A percentile compares a stretch with the other conserved stretches of the same genome.
Conservation (phyloP, 805 yeast species). For the Yamadazyma endophytica region DNA sequence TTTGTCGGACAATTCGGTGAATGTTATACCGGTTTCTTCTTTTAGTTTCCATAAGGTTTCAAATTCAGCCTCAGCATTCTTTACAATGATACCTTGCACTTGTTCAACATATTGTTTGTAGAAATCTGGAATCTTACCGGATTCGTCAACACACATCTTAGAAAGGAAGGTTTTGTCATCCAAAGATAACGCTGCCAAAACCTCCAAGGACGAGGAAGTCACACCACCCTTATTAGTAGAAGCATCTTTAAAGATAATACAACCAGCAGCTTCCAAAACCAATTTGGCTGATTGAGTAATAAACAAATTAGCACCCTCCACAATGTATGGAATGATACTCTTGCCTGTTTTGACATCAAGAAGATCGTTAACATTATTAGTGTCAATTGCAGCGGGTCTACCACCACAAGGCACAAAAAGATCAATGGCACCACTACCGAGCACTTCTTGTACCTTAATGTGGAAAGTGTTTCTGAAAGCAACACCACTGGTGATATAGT, state of each 20-base stretch:
- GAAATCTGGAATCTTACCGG: slow-evolving; percentile 60
- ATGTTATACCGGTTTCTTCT: slow-evolving; percentile 56
- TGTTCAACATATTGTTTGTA: slow-evolving; percentile 80
- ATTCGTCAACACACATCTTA: slow-evolving; percentile 66
- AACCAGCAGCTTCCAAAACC: slow-evolving; percentile 80
- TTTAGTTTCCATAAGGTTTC: slow-evolving; percentile 80
- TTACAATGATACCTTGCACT: slow-evolving; percentile 71
- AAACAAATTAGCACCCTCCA: slow-evolving; percentile 96
- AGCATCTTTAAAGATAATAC: slow-evolving; percentile 88
- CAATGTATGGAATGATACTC: slow-evolving; percentile 77
- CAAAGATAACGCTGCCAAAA: slow-evolving; percentile 87
- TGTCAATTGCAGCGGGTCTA: slow-evolving; percentile 92
- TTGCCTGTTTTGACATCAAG: slow-evolving; percentile 75
- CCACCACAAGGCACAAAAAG: slow-evolving; percentile 99
- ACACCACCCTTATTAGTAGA: slow-evolving; percentile 99
- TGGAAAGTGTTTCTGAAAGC: slow-evolving; percentile 90
- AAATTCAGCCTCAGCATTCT: slow-evolving; percentile 82
- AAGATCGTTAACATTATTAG: slow-evolving; percentile 69
- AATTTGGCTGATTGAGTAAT: slow-evolving; percentile 93
- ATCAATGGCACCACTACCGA: slow-evolving; percentile 60
- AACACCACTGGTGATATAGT: slow-evolving; percentile 74
- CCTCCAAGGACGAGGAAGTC: slow-evolving; percentile 93
- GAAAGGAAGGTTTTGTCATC: slow-evolving; percentile 77
- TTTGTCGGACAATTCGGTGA: slow-evolving; percentile 72
- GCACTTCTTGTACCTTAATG: slow-evolving; percentile 60